A percentile compares a stretch with the other conserved stretches of the same genome.
phyloP scores from a whole-genome alignment of 2,329 filamentous ascomycete genomes.

The Fusarium temperatum region DNA sequence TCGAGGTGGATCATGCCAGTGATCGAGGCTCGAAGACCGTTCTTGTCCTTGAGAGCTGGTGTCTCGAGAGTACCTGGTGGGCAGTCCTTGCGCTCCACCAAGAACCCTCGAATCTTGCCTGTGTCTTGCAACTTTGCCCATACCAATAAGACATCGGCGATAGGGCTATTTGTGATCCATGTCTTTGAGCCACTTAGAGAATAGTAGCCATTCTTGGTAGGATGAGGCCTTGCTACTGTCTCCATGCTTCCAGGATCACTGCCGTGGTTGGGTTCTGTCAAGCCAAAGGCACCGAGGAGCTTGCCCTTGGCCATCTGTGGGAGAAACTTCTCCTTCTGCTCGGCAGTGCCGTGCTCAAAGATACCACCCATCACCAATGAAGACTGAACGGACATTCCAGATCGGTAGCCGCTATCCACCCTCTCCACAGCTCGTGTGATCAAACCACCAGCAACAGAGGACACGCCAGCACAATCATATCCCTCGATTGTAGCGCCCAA shows the following conservation, averaged over 20 bases:
- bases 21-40: slow-evolving; percentile 88
- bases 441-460: slow-evolving; percentile 86
- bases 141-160: slow-evolving; percentile 83
- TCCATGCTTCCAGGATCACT: slow-evolving; percentile 94
- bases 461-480: slow-evolving; percentile 88
- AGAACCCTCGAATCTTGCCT: slow-evolving; percentile 92
- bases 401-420: slow-evolving; percentile 90
- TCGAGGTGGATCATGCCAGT: slow-evolving; percentile 99
- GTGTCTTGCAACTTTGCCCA: slow-evolving; percentile 95
- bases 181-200: slow-evolving; percentile 86
- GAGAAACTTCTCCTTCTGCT: slow-evolving; percentile 86
- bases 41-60: slow-evolving; percentile 93
- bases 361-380: slow-evolving; percentile 95
- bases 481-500: slow-evolving; percentile 87
- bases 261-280: slow-evolving; percentile 93
- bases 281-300: slow-evolving; percentile 83
- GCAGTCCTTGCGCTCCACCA: slow-evolving; percentile 86
- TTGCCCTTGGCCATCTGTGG: slow-evolving; percentile 85
- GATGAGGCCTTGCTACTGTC: slow-evolving; percentile 83
- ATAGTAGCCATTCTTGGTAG: slow-evolving; percentile 83
- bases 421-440: slow-evolving; percentile 92
- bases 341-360: slow-evolving; percentile 83
- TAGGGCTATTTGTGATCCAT: slow-evolving; percentile 95
- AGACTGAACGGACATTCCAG: slow-evolving; percentile 92
- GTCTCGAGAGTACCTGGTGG: slow-evolving; percentile 91